A percentile compares a stretch with the other conserved stretches of the same genome.
Conservation (phyloP, 192 early-diverging fungal species). For the Coemansia javaensis region DNA sequence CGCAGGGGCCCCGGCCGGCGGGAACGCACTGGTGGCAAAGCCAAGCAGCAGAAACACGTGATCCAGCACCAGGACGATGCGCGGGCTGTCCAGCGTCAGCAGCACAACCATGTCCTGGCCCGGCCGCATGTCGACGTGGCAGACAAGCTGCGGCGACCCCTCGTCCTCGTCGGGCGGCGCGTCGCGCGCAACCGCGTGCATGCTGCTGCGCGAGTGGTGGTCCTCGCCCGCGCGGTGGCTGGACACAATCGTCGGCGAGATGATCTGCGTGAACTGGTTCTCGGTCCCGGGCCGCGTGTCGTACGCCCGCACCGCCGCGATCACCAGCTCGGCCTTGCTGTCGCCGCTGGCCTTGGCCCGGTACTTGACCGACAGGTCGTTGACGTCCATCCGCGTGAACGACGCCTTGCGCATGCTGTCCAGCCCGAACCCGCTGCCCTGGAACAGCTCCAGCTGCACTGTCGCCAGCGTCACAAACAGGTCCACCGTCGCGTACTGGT, state of each 20-base stretch:
- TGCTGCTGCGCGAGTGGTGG: conserved; percentile 9
- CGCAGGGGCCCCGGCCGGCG: conserved; percentile 1
- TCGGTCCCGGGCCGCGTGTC: conserved; percentile 74
- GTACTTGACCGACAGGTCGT: conserved; percentile 52
- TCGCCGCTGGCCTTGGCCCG: conserved; percentile 55
- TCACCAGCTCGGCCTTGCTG: conserved; percentile 65
- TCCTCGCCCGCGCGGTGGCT: not conserved
- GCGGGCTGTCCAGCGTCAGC: conserved; percentile 76
- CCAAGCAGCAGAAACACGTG: conserved; percentile 72
- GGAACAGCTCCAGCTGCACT: conserved; percentile 77
- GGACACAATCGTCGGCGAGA: conserved; percentile 43
- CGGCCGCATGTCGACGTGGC: conserved; percentile 47
- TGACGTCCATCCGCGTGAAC: conserved; percentile 52
- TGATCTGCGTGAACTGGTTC: conserved; percentile 80
- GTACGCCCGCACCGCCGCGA: conserved; percentile 66
- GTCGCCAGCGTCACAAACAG: conserved; percentile 62
- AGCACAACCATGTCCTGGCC: conserved; percentile 54
- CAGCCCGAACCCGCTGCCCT: conserved; percentile 53
- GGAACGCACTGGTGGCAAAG: conserved; percentile 70
- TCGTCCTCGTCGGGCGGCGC: conserved; percentile 33
- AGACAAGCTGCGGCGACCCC: conserved; percentile 41
- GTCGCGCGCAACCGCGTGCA: conserved; percentile 46
- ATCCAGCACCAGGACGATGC: conserved; percentile 81
- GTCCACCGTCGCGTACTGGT: conserved; percentile 47
- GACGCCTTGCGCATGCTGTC: conserved; percentile 51